Percentiles rank a stretch among this genome's conserved stretches.
phyloP scores from a whole-genome alignment of 345 rosid species.

The Rubroshorea leprosula region DNA sequence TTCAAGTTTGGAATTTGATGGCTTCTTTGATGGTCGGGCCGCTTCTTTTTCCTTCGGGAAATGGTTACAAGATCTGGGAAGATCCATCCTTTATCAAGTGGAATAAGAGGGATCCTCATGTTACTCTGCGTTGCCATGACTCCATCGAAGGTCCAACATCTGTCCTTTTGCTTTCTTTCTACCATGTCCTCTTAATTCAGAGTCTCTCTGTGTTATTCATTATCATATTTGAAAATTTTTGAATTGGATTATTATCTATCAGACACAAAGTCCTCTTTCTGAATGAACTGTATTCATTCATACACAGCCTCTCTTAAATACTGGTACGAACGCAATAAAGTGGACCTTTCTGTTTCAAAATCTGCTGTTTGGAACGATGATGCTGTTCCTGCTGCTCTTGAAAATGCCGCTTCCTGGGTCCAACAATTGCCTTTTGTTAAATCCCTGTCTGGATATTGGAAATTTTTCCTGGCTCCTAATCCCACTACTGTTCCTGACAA shows the following conservation, averaged over 20 bases:
- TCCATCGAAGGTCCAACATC: conserved; percentile 55
- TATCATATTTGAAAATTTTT: not conserved
- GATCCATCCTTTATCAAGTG: conserved; percentile 77
- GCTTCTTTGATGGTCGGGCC: conserved; percentile 37
- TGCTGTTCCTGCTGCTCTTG: conserved; percentile 70
- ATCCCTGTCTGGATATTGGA: conserved; percentile 90
- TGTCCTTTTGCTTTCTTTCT: not conserved
- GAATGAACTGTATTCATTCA: conserved; percentile 3
- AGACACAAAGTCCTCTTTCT: not conserved
- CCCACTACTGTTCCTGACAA: conserved; percentile 57
- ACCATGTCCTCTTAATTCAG: not conserved
- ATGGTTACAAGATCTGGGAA: conserved; percentile 67
- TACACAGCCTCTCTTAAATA: conserved; percentile 66
- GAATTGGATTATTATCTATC: no score
- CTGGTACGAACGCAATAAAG: conserved; percentile 80
- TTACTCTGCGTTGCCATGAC: conserved; percentile 80
- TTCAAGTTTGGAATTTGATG: conserved; percentile 23
- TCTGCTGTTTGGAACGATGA: conserved; percentile 89
- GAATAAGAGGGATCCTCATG: conserved; percentile 90
- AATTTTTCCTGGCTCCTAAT: conserved; percentile 63
- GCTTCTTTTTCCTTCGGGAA: conserved; percentile 47
- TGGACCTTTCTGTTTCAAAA: conserved; percentile 52
- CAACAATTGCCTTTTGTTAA: conserved; percentile 72
- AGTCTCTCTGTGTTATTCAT: not conserved
- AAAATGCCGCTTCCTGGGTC: conserved; percentile 72